Evolutionary conservation across 805 yeast genomes (phyloP).

Genomic region (Sungouiella blattae): DNA sequence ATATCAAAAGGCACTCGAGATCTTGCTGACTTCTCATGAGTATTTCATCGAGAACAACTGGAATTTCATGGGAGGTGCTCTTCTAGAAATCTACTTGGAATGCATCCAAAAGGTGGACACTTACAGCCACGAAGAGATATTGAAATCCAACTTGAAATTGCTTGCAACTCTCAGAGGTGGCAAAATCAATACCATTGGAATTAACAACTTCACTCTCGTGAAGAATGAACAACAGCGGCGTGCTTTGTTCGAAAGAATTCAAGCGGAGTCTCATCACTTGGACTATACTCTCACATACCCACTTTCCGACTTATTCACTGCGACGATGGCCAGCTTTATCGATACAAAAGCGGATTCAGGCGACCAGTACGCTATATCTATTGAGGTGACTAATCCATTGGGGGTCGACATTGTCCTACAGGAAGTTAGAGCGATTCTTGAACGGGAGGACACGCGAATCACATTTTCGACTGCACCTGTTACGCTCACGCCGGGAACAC

Average conservation of each 20-base stretch:
- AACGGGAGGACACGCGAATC: slow-evolving; percentile 7
- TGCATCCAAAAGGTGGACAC: slow-evolving; percentile 51
- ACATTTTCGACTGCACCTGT: background rate
- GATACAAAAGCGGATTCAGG: slow-evolving; percentile 14
- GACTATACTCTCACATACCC: slow-evolving; percentile 18
- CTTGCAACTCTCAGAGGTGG: slow-evolving; percentile 28
- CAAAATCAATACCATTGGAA: slow-evolving; percentile 16
- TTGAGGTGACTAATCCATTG: slow-evolving; percentile 30
- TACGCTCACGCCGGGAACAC: background rate
- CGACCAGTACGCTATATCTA: slow-evolving; percentile 37
- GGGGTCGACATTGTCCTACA: slow-evolving; percentile 21
- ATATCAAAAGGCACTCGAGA: slow-evolving; percentile 56
- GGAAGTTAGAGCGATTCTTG: slow-evolving; percentile 19
- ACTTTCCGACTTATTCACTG: slow-evolving; percentile 33
- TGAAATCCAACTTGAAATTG: slow-evolving; percentile 39
- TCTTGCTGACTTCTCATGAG: slow-evolving; percentile 65
- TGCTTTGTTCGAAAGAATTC: slow-evolving; percentile 4
- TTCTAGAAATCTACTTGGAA: slow-evolving; percentile 63
- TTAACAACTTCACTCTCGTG: slow-evolving; percentile 24
- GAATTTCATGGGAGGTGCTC: slow-evolving; percentile 63
- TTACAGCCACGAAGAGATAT: slow-evolving; percentile 23
- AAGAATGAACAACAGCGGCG: slow-evolving; percentile 14
- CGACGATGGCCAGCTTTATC: slow-evolving; percentile 35
- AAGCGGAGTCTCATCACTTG: slow-evolving; percentile 3
- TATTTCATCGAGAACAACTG: slow-evolving; percentile 70